phyloP scores from a whole-genome alignment of 2,329 filamentous ascomycete genomes.

The Didymella lethalis region DNA sequence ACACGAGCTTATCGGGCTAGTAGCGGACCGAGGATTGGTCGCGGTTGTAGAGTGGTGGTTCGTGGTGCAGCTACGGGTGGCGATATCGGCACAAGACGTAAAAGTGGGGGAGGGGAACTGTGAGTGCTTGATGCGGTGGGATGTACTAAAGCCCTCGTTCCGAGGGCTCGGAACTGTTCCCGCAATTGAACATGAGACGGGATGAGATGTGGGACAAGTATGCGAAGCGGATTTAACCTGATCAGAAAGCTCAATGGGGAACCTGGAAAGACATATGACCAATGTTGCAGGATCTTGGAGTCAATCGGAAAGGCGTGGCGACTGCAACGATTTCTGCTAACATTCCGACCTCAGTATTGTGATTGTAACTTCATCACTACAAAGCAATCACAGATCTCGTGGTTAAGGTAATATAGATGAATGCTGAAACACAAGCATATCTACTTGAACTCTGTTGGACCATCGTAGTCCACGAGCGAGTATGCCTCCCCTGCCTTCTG shows the following conservation, averaged over 20 bases:
- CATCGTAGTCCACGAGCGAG: constrained; percentile 32
- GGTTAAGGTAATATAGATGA: neutral
- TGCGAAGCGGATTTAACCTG: neutral
- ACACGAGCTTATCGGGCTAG: constrained; percentile 24
- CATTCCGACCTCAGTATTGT: neutral
- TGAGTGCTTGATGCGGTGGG: neutral
- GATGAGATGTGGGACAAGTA: neutral
- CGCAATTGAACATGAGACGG: neutral
- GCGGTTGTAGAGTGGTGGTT: constrained; percentile 14
- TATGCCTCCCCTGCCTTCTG: constrained; percentile 43
- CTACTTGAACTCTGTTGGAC: constrained; percentile 21
- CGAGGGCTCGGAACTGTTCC: constrained; percentile 16
- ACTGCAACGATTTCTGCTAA: neutral
- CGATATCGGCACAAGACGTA: constrained; percentile 19
- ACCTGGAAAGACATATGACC: neutral
- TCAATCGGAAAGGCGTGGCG: neutral
- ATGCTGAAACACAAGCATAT: neutral
- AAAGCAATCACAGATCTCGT: neutral
- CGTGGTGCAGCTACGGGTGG: constrained; percentile 13
- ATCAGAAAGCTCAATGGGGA: neutral
- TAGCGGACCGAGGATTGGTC: constrained; percentile 5
- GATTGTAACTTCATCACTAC: neutral
- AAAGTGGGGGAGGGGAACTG: constrained; percentile 34
- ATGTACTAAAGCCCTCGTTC: constrained; percentile 14
- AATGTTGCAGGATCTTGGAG: neutral